Conservation (phyloP, 2,329 filamentous ascomycete species). For the Colletotrichum gloeosporioides region DNA sequence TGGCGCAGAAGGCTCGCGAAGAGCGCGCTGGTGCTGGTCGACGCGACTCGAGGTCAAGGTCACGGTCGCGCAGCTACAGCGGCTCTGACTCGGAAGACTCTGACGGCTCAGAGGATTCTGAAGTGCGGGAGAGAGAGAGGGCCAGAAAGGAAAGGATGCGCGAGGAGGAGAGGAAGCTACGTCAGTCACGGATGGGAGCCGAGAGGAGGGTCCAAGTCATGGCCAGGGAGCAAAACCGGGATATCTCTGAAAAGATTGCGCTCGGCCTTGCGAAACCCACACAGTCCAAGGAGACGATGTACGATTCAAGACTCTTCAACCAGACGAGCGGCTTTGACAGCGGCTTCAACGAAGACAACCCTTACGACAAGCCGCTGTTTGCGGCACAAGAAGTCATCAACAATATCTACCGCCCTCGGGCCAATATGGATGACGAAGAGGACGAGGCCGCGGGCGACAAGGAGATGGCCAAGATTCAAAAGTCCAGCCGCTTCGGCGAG, state of each 20-base stretch:
- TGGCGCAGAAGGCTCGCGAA: slow-evolving; percentile 91
- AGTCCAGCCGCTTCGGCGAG: slow-evolving; percentile 82
- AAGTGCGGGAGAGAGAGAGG: slow-evolving; percentile 76
- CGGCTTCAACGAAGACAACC: slow-evolving; percentile 97
- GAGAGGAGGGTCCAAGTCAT: slow-evolving; percentile 92
- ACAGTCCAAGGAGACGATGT: slow-evolving; percentile 91
- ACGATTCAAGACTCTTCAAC: slow-evolving; percentile 94
- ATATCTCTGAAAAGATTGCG: slow-evolving; percentile 96
- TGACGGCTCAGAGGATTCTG: slow-evolving; percentile 69
- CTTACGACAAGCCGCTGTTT: slow-evolving; percentile 96
- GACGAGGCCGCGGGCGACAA: slow-evolving; percentile 81
- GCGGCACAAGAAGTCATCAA: slow-evolving; percentile 93
- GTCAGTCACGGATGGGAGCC: slow-evolving; percentile 94
- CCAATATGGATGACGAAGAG: slow-evolving; percentile 76
- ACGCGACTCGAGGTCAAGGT: slow-evolving; percentile 43
- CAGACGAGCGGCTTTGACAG: slow-evolving; percentile 88
- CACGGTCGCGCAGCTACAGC: slow-evolving; percentile 56
- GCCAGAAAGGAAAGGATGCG: slow-evolving; percentile 78
- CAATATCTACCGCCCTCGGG: slow-evolving; percentile 87
- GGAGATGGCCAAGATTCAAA: slow-evolving; percentile 88
- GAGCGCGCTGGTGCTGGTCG: slow-evolving; percentile 67
- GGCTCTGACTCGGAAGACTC: slow-evolving; percentile 54
- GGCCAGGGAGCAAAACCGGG: slow-evolving; percentile 92
- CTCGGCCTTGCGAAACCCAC: slow-evolving; percentile 94
- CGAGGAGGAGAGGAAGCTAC: slow-evolving; percentile 87